Base-by-base conservation (phyloP, 352 stramenopile species). In the Lagenidium giganteum region DNA sequence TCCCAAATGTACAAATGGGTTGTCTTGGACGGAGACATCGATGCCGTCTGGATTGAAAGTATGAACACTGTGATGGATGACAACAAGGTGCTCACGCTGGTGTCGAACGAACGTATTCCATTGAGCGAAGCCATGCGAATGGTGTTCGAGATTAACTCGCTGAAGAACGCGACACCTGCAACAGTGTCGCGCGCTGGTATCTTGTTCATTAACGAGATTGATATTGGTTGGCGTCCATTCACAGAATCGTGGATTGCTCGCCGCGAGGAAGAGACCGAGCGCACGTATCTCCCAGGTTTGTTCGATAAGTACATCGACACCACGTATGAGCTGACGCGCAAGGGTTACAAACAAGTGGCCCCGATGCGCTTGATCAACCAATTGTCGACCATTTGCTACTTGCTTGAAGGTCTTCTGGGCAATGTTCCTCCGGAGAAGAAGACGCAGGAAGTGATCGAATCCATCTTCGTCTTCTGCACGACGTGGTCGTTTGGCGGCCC, bases 41-140 rank as follows among this genome's bases (percentile, higher is more conserved):
- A 95, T 48, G 82, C 83, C 3, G 78, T 93, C 23, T 95, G 83
- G 83, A 95, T 95, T 32, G 83, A 95, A 41, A 83, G 61, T 2
- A 98, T 98, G 94, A 98, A 98, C 65, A 97, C 88, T 1, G 95
- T 98, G 54, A 98, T 98, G 94, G 94, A 98, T 47, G 93, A 98
- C 45, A 98, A 98, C 63, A 96, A 97, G 36, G 86, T 98, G 42
- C 67, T 98, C 1, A 98, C 94, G 8, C 66, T 98, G 1, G 83
- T 93, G 30, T 93, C 78, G 12, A 95, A 95, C 36, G 83, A 95
- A 45, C 75, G 83, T 3, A 95, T 93, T 14, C 82, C 83, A 3
- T 37, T 93, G 23, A 93, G 78, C 23, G 55, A 64, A 17, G 81
- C 81, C 0, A 95, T 95, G 83, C 69, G 82, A n/a, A 95, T 95